These are phyloP conservation scores for Rostrohypoxylon terebratum DNA, from an alignment of 495 filamentous ascomycete genomes.

Conservation along the genomic window DNA sequence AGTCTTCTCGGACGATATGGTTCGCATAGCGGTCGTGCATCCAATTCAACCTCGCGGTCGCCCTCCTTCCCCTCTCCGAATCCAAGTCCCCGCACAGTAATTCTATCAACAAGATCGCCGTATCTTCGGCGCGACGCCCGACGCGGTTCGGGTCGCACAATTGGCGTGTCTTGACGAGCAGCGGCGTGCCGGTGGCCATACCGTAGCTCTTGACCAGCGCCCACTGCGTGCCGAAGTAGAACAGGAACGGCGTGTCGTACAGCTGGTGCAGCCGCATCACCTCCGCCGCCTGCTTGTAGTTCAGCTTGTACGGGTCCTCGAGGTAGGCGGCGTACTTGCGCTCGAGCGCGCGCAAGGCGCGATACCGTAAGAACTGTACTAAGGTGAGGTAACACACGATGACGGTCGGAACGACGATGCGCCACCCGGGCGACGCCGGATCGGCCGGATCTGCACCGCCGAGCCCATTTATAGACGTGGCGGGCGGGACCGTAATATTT, in stretches of 20 bases:
- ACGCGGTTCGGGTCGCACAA: slow-evolving; percentile 62
- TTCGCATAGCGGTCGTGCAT: slow-evolving; percentile 65
- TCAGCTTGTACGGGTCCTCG: slow-evolving; percentile 39
- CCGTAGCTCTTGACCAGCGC: slow-evolving; percentile 68
- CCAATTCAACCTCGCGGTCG: slow-evolving; percentile 71
- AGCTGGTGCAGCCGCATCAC: slow-evolving; percentile 45
- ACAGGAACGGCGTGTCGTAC: slow-evolving; percentile 42
- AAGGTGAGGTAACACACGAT: slow-evolving; percentile 32
- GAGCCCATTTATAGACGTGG: background rate
- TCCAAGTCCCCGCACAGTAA: slow-evolving; percentile 58
- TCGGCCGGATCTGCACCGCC: background rate
- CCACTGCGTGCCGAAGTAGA: slow-evolving; percentile 49
- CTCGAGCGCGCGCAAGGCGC: slow-evolving; percentile 37
- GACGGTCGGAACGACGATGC: slow-evolving; percentile 25
- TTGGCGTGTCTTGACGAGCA: slow-evolving; percentile 68
- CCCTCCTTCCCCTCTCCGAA: slow-evolving; percentile 60
- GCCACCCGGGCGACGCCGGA: slow-evolving; percentile 25
- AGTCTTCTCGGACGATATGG: slow-evolving; percentile 56
- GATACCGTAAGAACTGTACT: slow-evolving; percentile 42
- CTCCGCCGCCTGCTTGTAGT: slow-evolving; percentile 44
- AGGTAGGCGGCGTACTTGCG: slow-evolving; percentile 38
- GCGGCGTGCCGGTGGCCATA: slow-evolving; percentile 67
- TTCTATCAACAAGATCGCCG: slow-evolving; percentile 67
- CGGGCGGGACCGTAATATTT: background rate
- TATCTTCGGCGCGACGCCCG: slow-evolving; percentile 71